A percentile compares a stretch with the other conserved stretches of the same genome.
Conservation (phyloP, 139 green algal species). For the Tetraselmis striata region DNA sequence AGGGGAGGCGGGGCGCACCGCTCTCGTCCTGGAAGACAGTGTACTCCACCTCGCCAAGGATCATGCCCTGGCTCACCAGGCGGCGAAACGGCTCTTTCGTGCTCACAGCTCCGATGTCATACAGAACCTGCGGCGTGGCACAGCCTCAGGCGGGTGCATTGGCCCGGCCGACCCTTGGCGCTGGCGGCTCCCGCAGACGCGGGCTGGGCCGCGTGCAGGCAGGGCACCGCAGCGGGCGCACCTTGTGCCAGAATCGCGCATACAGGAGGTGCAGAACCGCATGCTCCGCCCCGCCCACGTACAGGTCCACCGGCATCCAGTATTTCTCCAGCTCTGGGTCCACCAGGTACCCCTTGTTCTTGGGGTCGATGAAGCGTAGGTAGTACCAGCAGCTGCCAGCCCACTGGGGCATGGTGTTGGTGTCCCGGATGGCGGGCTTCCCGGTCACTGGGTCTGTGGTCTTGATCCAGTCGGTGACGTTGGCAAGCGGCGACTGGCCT, state of each 20-base stretch:
- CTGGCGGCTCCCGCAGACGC: neutral
- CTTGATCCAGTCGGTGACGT: slow-evolving; percentile 73
- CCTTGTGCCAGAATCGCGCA: slow-evolving; percentile 97
- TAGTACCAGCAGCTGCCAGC: slow-evolving; percentile 96
- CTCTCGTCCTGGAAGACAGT: slow-evolving; percentile 45
- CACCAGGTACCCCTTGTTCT: slow-evolving; percentile 61
- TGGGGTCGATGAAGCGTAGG: slow-evolving; percentile 90
- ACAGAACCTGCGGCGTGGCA: slow-evolving; percentile 80
- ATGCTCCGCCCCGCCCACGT: slow-evolving; percentile 98
- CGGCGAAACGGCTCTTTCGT: slow-evolving; percentile 89
- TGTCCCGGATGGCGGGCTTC: slow-evolving; percentile 66
- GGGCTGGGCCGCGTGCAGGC: too few species aligned
- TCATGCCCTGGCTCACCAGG: slow-evolving; percentile 97
- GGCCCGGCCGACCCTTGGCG: too few species aligned
- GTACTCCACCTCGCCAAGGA: slow-evolving; percentile 93
- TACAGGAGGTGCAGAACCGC: slow-evolving; percentile 98
- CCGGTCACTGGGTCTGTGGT: slow-evolving; percentile 45
- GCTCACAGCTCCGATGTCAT: slow-evolving; percentile 86
- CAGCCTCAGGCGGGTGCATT: neutral
- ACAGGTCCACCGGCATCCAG: slow-evolving; percentile 98
- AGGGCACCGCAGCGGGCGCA: too few species aligned
- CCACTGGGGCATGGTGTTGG: slow-evolving; percentile 97
- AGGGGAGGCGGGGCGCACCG: slow-evolving; percentile 13
- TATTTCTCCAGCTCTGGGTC: slow-evolving; percentile 83
- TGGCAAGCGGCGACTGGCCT: slow-evolving; percentile 78